Evolutionary conservation across 2,329 filamentous ascomycete species (phyloP).

Genomic region (Apiospora aurea): DNA sequence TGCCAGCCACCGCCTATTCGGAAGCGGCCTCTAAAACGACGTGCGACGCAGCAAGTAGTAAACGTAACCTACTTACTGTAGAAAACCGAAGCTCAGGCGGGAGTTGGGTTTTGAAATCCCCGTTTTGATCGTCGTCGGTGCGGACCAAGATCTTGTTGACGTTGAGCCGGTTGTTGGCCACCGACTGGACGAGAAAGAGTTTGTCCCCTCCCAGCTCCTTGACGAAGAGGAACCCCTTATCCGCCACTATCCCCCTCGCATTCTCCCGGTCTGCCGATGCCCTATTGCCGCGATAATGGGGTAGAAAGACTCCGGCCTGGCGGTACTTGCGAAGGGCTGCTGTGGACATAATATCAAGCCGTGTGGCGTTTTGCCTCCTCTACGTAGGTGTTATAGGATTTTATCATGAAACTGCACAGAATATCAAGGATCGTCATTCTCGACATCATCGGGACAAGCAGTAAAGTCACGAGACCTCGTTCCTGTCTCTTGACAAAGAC

Average conservation of each 20-base stretch:
- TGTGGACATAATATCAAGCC: background rate
- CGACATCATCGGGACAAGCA: background rate
- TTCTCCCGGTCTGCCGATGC: background rate
- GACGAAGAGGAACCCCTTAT: background rate
- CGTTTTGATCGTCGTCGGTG: background rate
- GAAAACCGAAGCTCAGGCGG: background rate
- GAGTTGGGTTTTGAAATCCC: background rate
- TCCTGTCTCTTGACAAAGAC: background rate
- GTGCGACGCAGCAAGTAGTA: too few relatives aligned
- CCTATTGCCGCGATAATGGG: background rate
- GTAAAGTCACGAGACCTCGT: background rate
- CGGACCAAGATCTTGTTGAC: background rate
- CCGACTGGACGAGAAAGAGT: background rate
- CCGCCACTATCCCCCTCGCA: background rate
- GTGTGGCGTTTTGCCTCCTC: too few relatives aligned
- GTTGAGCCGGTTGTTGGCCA: background rate
- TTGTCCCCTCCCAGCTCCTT: background rate
- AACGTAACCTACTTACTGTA: background rate
- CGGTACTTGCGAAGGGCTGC: background rate
- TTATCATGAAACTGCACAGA: too few relatives aligned
- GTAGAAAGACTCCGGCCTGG: background rate
- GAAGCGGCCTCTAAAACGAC: too few relatives aligned
- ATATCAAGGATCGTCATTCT: background rate
- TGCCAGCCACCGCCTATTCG: too few relatives aligned
- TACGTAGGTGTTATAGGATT: background rate